Evolutionary conservation across 2,329 filamentous ascomycete genomes (phyloP), one percentile per base, ranked within the genome.

Genomic region (Zarea fungicola): DNA sequence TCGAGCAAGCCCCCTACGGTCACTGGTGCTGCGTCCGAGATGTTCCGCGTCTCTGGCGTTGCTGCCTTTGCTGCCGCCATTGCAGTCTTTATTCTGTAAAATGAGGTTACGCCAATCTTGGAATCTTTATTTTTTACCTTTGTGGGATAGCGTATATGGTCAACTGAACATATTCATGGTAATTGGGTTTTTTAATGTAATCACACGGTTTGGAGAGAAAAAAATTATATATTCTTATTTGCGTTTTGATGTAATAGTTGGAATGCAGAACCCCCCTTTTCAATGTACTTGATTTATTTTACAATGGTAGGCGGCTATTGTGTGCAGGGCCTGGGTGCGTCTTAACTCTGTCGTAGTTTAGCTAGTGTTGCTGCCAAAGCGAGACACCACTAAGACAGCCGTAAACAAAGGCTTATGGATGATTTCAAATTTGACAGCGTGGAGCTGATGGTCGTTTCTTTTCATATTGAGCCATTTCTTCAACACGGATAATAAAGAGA

Each of bases 11-110:
- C 40, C 18, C 40, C 32, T 2, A 9, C 22, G 13, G 34, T 42
- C 18, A 43, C 39, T 13, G 48, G 32, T n/a, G 41, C 48, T 25
- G 48, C 40, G 16, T n/a, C 41, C 13, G 34, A 21, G n/a, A 26
- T 39, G 23, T 37, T 50, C 34, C 42, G 42, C 14, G 41, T 39
- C 26, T 22, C 49, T 31, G 34, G 44, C 22, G 18, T 50, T 36
- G 22, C 54, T 40, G 34, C 51, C 22, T 46, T 51, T 42, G 45
- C 53, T 45, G 43, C 51, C 23, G 36, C 45, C 45, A 21, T 54
- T 49, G 22, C 53, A 25, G 45, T 29, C 7, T 19, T 34, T 8
- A 8, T 49, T 5, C 46, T 49, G 46, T 49, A 25, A 31, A 16
- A 23, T 13, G 29, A 14, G n/a, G 8, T 9, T 8, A 8, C 3